phyloP scores from a whole-genome alignment of 2,329 filamentous ascomycete genomes.

The Orbilia oligospora region DNA sequence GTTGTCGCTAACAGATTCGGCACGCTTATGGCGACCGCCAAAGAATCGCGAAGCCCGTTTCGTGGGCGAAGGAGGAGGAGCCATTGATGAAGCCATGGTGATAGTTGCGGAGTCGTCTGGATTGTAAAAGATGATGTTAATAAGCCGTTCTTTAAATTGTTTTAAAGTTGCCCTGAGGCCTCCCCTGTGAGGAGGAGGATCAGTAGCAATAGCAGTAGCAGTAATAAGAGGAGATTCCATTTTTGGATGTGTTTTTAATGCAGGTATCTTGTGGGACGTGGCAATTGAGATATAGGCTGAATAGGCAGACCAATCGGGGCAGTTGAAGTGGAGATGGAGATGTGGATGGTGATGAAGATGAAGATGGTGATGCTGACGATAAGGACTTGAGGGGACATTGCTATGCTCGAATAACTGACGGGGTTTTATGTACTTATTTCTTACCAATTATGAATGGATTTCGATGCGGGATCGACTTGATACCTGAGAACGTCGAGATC shows the following conservation, averaged over 20 bases:
- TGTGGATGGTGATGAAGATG: neutral
- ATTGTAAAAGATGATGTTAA: slow-evolving; percentile 24
- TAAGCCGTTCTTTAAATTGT: slow-evolving; percentile 10
- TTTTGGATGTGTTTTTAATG: neutral
- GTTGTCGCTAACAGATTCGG: slow-evolving; percentile 30
- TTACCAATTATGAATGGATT: slow-evolving; percentile 23
- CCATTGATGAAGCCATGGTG: slow-evolving; percentile 39
- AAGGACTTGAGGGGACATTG: neutral
- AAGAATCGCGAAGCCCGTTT: slow-evolving; percentile 50
- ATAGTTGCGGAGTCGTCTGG: slow-evolving; percentile 9
- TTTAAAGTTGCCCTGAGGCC: neutral
- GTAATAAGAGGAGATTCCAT: neutral
- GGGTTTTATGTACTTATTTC: too few species aligned
- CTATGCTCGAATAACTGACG: neutral
- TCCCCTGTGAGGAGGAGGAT: neutral
- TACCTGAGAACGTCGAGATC: slow-evolving; percentile 31
- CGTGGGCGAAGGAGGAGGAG: slow-evolving; percentile 44
- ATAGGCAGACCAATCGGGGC: slow-evolving; percentile 8
- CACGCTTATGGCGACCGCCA: slow-evolving; percentile 42
- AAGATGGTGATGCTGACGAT: slow-evolving; percentile 4
- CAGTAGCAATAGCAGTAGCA: neutral
- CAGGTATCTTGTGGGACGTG: neutral
- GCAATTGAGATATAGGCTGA: slow-evolving; percentile 22
- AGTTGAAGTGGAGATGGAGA: slow-evolving; percentile 21
- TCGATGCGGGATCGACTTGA: neutral